Conservation (phyloP, 1,139 yeast genomes). For the Sugiyamaella grinbergsii region DNA sequence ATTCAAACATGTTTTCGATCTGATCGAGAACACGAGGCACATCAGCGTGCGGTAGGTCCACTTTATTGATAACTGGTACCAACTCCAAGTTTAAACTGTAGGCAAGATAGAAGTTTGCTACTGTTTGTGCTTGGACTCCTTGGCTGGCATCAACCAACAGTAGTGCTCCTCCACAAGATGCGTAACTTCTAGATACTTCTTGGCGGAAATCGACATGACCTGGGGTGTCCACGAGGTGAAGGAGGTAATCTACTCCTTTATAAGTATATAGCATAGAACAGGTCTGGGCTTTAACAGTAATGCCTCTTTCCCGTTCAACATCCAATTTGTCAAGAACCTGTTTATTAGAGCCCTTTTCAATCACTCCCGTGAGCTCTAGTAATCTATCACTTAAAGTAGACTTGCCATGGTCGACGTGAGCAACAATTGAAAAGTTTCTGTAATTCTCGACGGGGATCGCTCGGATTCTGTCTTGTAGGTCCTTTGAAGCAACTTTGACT, state of each 20-base stretch:
- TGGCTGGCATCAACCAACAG: constrained; percentile 91
- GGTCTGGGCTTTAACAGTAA: constrained; percentile 95
- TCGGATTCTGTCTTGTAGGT: constrained; percentile 55
- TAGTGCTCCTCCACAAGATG: constrained; percentile 94
- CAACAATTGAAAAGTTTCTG: constrained; percentile 90
- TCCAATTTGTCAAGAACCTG: constrained; percentile 92
- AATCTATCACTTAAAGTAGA: constrained; percentile 87
- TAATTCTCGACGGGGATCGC: constrained; percentile 79
- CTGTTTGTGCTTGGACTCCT: constrained; percentile 97
- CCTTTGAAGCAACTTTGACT: constrained; percentile 22
- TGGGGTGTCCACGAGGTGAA: constrained; percentile 95
- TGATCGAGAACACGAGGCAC: constrained; percentile 80
- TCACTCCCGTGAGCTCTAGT: constrained; percentile 85
- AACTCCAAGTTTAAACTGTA: constrained; percentile 79
- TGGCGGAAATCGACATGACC: constrained; percentile 97
- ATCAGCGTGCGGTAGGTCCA: constrained; percentile 88
- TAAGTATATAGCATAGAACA: constrained; percentile 87
- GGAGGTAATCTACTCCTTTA: constrained; percentile 69
- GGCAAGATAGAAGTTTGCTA: constrained; percentile 90
- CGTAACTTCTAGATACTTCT: constrained; percentile 90
- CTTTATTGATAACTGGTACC: constrained; percentile 88
- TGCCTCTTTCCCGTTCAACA: constrained; percentile 94
- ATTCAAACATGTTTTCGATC: constrained; percentile 79
- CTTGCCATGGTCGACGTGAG: constrained; percentile 98
- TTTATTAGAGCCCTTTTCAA: constrained; percentile 72